Evolutionary conservation across 176 grass and related monocot genomes (phyloP).

Genomic region (Paspalum vaginatum): DNA sequence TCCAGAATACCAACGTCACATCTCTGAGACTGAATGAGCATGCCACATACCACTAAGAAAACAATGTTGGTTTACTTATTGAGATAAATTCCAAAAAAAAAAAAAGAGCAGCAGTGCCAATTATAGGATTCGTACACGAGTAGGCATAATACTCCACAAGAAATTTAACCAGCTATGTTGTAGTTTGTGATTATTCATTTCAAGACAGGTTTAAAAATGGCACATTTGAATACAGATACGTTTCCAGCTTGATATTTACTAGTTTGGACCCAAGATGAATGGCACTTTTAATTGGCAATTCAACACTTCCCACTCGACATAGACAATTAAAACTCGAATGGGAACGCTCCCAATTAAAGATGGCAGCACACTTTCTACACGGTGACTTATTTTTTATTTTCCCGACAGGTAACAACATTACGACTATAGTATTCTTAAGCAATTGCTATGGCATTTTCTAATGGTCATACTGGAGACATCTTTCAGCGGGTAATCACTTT

Average conservation of each 20-base stretch:
- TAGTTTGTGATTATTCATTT: not conserved
- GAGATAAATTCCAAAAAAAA: no score
- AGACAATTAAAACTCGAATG: not conserved
- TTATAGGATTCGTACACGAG: no score
- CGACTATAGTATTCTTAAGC: not conserved
- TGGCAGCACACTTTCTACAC: not conserved
- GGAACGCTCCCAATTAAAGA: not conserved
- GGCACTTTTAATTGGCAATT: not conserved
- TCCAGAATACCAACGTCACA: no score
- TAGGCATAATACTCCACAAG: no score
- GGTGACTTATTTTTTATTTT: not conserved
- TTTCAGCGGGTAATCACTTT: not conserved
- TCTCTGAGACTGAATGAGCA: no score
- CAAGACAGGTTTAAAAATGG: not conserved
- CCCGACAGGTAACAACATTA: not conserved
- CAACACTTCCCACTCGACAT: not conserved
- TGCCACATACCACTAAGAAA: no score
- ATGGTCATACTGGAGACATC: not conserved
- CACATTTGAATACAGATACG: not conserved
- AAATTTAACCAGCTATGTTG: no score
- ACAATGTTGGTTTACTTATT: no score
- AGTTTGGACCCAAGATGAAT: not conserved
- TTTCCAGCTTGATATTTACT: not conserved
- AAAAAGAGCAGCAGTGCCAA: no score
- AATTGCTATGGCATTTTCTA: not conserved